A percentile compares a stretch with the other conserved stretches of the same genome.
Evolutionary conservation across 2,329 filamentous ascomycete genomes (phyloP).

Genomic region (Epichloe sibirici): DNA sequence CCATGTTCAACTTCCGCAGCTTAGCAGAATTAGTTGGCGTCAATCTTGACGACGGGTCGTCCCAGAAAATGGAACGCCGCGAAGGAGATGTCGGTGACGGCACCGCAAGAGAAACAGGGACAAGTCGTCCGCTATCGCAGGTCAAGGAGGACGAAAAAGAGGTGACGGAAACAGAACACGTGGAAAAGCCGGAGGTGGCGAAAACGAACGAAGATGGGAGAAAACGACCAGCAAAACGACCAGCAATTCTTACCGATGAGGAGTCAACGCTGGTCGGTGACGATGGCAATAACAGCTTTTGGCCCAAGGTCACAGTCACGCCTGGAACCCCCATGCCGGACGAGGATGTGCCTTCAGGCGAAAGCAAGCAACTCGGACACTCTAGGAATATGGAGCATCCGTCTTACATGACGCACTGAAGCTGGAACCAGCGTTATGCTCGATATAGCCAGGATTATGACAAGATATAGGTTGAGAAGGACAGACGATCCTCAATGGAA

Average conservation of each 20-base stretch:
- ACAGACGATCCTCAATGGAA: neutral
- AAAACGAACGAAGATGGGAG: neutral
- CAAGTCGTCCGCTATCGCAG: slow-evolving; percentile 21
- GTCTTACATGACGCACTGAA: slow-evolving; percentile 22
- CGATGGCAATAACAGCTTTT: neutral
- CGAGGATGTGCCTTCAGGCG: slow-evolving; percentile 19
- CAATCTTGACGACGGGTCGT: slow-evolving; percentile 36
- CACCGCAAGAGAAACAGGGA: slow-evolving; percentile 7
- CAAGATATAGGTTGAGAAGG: neutral
- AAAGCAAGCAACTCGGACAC: slow-evolving; percentile 32
- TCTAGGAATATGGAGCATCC: slow-evolving; percentile 24
- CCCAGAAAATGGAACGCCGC: slow-evolving; percentile 18
- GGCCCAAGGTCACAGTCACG: slow-evolving; percentile 6
- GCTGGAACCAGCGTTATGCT: neutral
- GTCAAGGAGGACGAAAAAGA: slow-evolving; percentile 27
- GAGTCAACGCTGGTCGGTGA: slow-evolving; percentile 5
- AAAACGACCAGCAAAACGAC: neutral
- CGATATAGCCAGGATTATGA: neutral
- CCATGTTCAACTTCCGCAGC: slow-evolving; percentile 86
- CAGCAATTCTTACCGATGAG: neutral
- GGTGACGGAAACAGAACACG: slow-evolving; percentile 19
- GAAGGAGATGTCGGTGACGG: slow-evolving; percentile 12
- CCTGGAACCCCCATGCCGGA: slow-evolving; percentile 30
- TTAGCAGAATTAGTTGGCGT: slow-evolving; percentile 73
- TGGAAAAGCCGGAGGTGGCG: slow-evolving; percentile 12